Evolutionary conservation across 2,329 filamentous ascomycete genomes (phyloP), one percentile per base, ranked within the genome.

Genomic region (Fusarium albosuccineum): DNA sequence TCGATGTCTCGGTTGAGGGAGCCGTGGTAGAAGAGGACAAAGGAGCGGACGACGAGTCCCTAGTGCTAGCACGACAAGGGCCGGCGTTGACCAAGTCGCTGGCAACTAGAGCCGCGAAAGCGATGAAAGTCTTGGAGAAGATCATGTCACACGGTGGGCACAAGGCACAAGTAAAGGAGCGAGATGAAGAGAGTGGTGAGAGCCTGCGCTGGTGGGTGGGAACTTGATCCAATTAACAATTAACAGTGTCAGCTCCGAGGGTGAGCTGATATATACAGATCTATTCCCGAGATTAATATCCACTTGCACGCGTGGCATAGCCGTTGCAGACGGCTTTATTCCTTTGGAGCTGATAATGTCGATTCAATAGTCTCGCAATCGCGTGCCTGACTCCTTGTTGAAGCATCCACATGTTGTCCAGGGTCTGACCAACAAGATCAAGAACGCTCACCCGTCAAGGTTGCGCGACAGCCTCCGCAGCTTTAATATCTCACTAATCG

Each of bases 1-100:
- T 30, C 9, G 45, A 22, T 16, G 11, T 26, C 17, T 36, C 30
- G 10, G 45, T 17, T n/a, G 30, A 49, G 9, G 11, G 29, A 36
- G 45, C 33, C 5, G 10, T 33, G 26, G 30, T 27, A 36, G 30
- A 36, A 27, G 45, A n/a, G 2, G 45, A 36, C 45, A 49, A 49
- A 36, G n/a, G 45, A 49, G 45, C 33, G 30, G 45, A 49, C 45
- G 45, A 49, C 30, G 45, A 49, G 45, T 16, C 30, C 45, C 11
- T 13, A 49, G 45, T 34, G 30, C 45, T 49, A 30, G 30, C 30
- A 49, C 17, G 45, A 2, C 45, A 49, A 34, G 45, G 29, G 45
- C 45, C 34, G 30, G 45, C 45, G 17, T 17, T 49, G 11, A 36
- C 45, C 45, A 9, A 49, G 13, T 27, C 30, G n/a, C 45, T 49